Evolutionary conservation across 2,329 filamentous ascomycete genomes (phyloP), one percentile per base, ranked within the genome.

Genomic region (Mariannaea elegans): DNA sequence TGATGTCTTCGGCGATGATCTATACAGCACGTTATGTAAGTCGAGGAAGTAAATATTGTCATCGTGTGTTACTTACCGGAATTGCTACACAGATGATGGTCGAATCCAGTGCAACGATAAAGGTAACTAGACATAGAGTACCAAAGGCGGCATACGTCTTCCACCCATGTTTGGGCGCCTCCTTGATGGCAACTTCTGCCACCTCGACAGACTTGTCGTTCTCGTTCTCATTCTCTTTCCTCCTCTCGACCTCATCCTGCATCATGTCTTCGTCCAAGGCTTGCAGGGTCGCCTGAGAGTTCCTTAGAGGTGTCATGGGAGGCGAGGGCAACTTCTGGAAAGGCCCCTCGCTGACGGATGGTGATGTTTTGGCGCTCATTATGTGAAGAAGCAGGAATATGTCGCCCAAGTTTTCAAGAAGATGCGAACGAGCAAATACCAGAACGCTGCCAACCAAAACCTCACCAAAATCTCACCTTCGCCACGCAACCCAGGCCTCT

Each of bases 21-120:
- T 69, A 27, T 13, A 24, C 4, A 12, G 34, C 14, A 27, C 6
- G 14, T n/a, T 19, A 19, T 13, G 59, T 57, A 14, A 54, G 49
- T 10, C 7, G 10, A 13, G 7, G 3, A 1, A 4, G 10, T 4
- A 2, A 38, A 5, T 3, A 4, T 7, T 12, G 2, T 7, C n/a
- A 3, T 23, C 2, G 31, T 13, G 8, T 3, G 16, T 13, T 19
- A n/a, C 65, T 59, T 53, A 67, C 66, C 27, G 67, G 63, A 19
- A 69, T 39, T 5, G 63, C 67, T 51, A 69, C 65, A 9, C 61
- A 65, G 23, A 69, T 69, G 14, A 69, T 69, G 3, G 65, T 66
- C 10, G 66, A 67, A 32, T 69, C 66, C 23, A 69, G 61, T n/a
- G 67, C 66, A 50, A 67, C 64, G 38, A 69, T 67, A 18, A 69